phyloP scores from a whole-genome alignment of 129 eudicot species.

The Pulicaria dysenterica region DNA sequence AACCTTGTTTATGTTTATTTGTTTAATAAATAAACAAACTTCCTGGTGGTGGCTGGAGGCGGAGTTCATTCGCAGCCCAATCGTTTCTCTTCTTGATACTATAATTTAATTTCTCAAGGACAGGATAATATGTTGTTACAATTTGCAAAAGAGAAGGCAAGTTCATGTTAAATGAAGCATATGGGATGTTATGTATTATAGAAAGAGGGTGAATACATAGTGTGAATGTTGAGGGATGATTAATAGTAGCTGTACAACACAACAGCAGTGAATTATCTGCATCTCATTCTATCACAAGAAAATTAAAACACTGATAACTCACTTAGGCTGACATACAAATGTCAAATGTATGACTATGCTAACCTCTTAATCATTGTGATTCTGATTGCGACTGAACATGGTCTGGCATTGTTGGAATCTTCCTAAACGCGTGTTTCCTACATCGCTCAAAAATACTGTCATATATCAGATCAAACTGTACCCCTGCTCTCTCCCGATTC shows the following conservation, averaged over 20 bases:
- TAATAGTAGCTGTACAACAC: slow-evolving; percentile 35
- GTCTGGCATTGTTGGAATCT: slow-evolving; percentile 73
- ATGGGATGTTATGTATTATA: slow-evolving; percentile 15
- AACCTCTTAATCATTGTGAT: slow-evolving; percentile 28
- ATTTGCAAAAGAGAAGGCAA: background rate
- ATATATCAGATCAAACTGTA: slow-evolving; percentile 88
- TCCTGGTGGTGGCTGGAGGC: too few species aligned
- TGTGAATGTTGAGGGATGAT: background rate
- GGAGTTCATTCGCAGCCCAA: too few species aligned
- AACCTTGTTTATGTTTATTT: too few species aligned
- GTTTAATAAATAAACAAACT: too few species aligned
- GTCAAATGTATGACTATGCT: slow-evolving; percentile 12
- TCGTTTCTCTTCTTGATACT: too few species aligned
- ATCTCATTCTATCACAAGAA: slow-evolving; percentile 30
- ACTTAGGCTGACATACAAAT: background rate
- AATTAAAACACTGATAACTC: background rate
- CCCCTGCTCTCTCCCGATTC: slow-evolving; percentile 94
- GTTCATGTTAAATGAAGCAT: background rate
- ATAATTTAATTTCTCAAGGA: background rate
- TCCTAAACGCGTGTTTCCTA: slow-evolving; percentile 87
- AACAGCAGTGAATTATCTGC: slow-evolving; percentile 6
- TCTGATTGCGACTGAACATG: slow-evolving; percentile 28
- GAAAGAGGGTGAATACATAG: slow-evolving; percentile 28
- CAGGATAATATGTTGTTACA: background rate
- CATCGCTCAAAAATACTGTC: slow-evolving; percentile 94